Percentiles rank a stretch among this genome's conserved stretches.
Conservation (phyloP, 1,284 basidiomycete species). For the Athelia psychrophila region DNA sequence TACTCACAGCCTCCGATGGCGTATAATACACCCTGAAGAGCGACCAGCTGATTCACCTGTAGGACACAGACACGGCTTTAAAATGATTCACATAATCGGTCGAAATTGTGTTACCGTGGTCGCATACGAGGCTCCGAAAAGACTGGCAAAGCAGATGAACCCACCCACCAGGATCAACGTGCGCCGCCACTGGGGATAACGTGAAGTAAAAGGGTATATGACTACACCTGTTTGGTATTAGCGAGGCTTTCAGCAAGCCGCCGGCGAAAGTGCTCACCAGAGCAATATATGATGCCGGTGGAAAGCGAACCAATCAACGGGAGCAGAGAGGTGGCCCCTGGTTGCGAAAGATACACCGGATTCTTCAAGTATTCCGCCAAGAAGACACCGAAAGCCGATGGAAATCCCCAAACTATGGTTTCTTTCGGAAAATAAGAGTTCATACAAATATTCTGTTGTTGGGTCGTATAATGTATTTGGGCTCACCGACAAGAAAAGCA, state of each 20-base stretch:
- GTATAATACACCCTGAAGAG: constrained; percentile 37
- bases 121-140: constrained; percentile 33
- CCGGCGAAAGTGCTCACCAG: constrained; percentile 20
- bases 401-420: constrained; percentile 38
- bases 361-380: constrained; percentile 31
- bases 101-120: constrained; percentile 22
- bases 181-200: constrained; percentile 27
- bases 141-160: constrained; percentile 22
- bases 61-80: constrained; percentile 4
- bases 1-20: constrained; percentile 33
- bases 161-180: constrained; percentile 28
- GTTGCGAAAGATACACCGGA: constrained; percentile 19
- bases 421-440: constrained; percentile 8
- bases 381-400: constrained; percentile 30
- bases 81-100: too few species aligned
- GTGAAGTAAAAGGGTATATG: constrained; percentile 23
- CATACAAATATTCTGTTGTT: too few species aligned
- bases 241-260: background rate
- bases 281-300: constrained; percentile 32
- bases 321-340: constrained; percentile 23
- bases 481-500: constrained; percentile 27
- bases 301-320: constrained; percentile 30
- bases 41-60: constrained; percentile 29
- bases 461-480: too few species aligned
- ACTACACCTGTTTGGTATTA: constrained; percentile 15